Base-by-base conservation (phyloP, 140 eudicot genomes). In the Bidens hawaiensis region DNA sequence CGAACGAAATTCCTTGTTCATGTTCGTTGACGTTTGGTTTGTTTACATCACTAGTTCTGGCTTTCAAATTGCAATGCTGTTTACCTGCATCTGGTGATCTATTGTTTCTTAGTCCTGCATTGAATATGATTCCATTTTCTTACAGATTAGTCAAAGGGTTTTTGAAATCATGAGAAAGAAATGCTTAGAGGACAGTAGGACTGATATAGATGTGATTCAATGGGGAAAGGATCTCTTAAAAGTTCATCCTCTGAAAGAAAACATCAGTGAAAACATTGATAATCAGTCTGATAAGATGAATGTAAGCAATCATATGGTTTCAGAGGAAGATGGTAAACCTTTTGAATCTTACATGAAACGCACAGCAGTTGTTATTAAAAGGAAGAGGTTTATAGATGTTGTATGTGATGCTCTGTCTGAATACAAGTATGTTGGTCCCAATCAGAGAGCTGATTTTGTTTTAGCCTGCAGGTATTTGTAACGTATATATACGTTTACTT, bases 341-440 rank as follows among this genome's bases (percentile, higher is more conserved):
- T 91, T 85, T 49, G 98, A 91, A 74, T 69, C 73, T 34, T 91
- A 91, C 76, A 87, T 87, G 78, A 82, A 88, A 55, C 95, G 98
- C 38, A 87, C 95, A 4, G 88, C 98, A 0, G 75, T 76, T 18
- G 62, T 87, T 18, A 81, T 91, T 31, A 69, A 73, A 61, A 82
- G 98, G 58, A 76, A 67, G 47, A 68, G 73, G 25, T 91, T 91
- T 62, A 55, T 91, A 14, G 85, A 87, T 71, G 94, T 87, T 74
- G 95, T 85, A 14, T 91, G 95, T 59, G 90, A 84, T 49, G 95
- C 93, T 59, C 76, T 91, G 38, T 71, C 91, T 6, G 96, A 84
- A 49, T 91, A 91, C 79, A 91, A 91, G 69, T 87, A 91, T 72
- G 82, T 91, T 54, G 86, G 93, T 62, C 95, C 95, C 47, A 85